Evolutionary conservation across 108 stramenopile genomes (phyloP), one percentile per base, ranked within the genome.

Genomic region (Cyclotella cryptica): DNA sequence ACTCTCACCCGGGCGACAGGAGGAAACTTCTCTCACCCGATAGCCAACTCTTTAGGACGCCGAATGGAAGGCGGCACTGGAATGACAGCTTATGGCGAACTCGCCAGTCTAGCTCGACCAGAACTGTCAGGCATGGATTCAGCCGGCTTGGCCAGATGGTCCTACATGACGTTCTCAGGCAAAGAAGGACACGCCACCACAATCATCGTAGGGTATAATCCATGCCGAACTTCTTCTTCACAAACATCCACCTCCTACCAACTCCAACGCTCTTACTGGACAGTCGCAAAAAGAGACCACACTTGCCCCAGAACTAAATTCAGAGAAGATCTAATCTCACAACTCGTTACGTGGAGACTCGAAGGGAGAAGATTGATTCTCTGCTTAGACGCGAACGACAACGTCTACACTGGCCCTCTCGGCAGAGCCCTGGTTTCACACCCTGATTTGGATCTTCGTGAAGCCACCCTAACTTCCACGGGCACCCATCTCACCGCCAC

Each of bases 341-440:
- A 5, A 6, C 30, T 78, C 3, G 30, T 1, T 18, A 11, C 15
- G 0, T 70, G 67, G 75, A n/a, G 40, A 18, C 29, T 46, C 3
- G 69, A 69, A 30, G 75, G 75, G 3, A 55, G 55, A 5, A 0
- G 66, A 0, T 0, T 77, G 17, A 59, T 77, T 13, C n/a, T 77
- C 0, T 71, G 59, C 15, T 8, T 77, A 27, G 75, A 77, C 27
- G 54, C 53, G 8, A 77, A 77, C 18, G 69, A 77, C 15, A 19
- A 69, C 43, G 35, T 77, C 58, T 77, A 69, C 3, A n/a, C 22
- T 15, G 43, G 52, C 14, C 12, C 24, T 8, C 19, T 78, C 12
- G 60, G 71, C 1, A 8, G 41, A 9, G 51, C 29, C 5, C 43
- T 78, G 0, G 53, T 64, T 2, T 42, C 66, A 0, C 10, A 47